phyloP scores from a whole-genome alignment of 768 basidiomycete species.

The Steccherinum ochraceum region DNA sequence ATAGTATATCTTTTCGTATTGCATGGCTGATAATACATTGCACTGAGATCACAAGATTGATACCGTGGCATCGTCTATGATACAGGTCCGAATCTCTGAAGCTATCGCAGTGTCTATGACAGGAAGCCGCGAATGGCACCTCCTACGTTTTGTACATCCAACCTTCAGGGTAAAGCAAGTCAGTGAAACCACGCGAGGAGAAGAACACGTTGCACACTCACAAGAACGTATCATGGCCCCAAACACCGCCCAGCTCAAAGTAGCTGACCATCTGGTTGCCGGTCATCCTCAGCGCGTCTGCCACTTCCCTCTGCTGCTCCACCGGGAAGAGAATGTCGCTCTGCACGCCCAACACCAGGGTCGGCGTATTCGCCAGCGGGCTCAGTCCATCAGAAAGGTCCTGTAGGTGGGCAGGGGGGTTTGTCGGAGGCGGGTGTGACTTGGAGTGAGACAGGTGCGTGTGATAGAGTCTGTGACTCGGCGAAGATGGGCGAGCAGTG shows the following conservation, averaged over 20 bases:
- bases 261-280: conserved; percentile 89
- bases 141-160: conserved; percentile 87
- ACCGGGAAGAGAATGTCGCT: conserved; percentile 96
- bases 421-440: conserved; percentile 65
- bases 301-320: conserved; percentile 94
- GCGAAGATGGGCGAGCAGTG: conserved; percentile 15
- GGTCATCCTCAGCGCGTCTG: conserved; percentile 83
- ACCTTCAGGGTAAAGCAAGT: conserved; percentile 13
- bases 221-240: conserved; percentile 99
- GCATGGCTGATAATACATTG: no score
- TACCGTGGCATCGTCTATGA: no score
- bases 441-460: conserved; percentile 46
- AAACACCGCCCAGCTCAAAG: conserved; percentile 98
- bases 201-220: conserved; percentile 33
- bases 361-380: conserved; percentile 72
- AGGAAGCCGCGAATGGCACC: conserved; percentile 89
- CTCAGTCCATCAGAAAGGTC: conserved; percentile 74
- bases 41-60: no score
- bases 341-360: conserved; percentile 88
- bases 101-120: no score
- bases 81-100: no score
- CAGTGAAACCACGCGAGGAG: neutral
- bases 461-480: conserved; percentile 17
- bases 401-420: conserved; percentile 68
- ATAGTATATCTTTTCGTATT: no score